Conservation (phyloP, 163 green algal genomes). For the Prototheca stagnorum region DNA sequence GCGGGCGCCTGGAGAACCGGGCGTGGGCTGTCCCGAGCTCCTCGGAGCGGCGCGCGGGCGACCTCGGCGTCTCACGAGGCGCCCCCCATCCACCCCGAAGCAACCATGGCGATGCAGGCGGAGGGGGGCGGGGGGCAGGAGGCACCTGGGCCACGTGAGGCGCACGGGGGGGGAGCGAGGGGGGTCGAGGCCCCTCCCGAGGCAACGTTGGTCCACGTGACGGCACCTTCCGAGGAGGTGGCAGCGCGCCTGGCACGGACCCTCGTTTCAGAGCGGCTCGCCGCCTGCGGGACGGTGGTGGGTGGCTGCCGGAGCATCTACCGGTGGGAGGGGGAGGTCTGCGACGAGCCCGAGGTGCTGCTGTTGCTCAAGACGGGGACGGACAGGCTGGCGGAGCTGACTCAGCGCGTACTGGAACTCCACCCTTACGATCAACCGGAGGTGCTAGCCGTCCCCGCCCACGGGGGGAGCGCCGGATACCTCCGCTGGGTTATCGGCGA, state of each 20-base stretch:
- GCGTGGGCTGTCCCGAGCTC: no score
- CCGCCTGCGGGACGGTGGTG: slow-evolving; percentile 56
- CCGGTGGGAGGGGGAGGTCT: slow-evolving; percentile 47
- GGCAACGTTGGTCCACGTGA: slow-evolving; percentile 22
- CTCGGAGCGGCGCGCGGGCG: no score
- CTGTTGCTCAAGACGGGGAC: slow-evolving; percentile 48
- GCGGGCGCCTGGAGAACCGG: no score
- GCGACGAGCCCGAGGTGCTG: slow-evolving; percentile 38
- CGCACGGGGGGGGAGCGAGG: no score
- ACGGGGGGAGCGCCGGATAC: slow-evolving; percentile 31
- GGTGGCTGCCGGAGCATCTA: slow-evolving; percentile 46
- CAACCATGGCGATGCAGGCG: no score
- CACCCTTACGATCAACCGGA: slow-evolving; percentile 43
- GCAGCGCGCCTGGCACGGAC: slow-evolving; percentile 16
- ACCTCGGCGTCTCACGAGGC: no score
- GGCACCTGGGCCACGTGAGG: no score
- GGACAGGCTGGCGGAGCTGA: slow-evolving; percentile 11
- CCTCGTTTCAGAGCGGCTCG: slow-evolving; percentile 36
- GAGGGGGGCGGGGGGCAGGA: no score
- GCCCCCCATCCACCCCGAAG: no score
- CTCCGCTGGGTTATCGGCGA: slow-evolving; percentile 27
- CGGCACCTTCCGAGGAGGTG: slow-evolving; percentile 15
- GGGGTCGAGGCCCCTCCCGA: no score
- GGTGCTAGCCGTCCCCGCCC: slow-evolving; percentile 26
- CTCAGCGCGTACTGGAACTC: slow-evolving; percentile 13